Percentiles rank a stretch among this genome's conserved stretches.
phyloP scores from a whole-genome alignment of 2,329 filamentous ascomycete species.

The Venturia pyrina region DNA sequence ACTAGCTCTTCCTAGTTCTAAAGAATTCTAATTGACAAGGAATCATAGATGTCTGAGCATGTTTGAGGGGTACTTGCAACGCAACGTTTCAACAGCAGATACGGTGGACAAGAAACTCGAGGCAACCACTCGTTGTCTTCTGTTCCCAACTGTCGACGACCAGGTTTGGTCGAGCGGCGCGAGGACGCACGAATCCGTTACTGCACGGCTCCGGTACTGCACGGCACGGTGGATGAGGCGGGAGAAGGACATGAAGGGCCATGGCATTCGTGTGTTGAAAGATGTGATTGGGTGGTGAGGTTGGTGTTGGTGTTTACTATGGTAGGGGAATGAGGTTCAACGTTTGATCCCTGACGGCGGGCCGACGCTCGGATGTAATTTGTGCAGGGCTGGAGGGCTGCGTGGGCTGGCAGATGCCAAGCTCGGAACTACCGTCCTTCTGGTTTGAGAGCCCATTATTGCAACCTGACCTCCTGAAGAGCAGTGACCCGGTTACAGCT shows the following conservation, averaged over 20 bases:
- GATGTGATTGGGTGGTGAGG: not conserved
- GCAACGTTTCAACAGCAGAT: no score
- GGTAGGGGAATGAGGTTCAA: not conserved
- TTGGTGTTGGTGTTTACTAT: not conserved
- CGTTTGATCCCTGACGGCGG: not conserved
- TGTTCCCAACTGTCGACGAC: no score
- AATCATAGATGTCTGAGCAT: not conserved
- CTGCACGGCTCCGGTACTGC: not conserved
- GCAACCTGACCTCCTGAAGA: not conserved
- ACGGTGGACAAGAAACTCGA: no score
- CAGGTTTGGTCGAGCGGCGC: not conserved
- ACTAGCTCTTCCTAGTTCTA: not conserved
- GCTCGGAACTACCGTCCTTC: no score
- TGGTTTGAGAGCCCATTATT: no score
- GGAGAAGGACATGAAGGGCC: not conserved
- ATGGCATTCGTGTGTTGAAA: not conserved
- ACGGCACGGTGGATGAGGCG: not conserved
- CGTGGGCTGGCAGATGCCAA: no score
- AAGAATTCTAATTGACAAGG: not conserved
- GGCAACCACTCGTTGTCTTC: no score
- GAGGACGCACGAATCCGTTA: not conserved
- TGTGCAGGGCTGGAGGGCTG: not conserved
- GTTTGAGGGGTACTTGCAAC: not conserved
- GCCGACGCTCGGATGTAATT: not conserved
- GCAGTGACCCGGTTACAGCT: not conserved